phyloP scores from a whole-genome alignment of 352 stramenopile genomes.

The Blastocystis sp. region DNA sequence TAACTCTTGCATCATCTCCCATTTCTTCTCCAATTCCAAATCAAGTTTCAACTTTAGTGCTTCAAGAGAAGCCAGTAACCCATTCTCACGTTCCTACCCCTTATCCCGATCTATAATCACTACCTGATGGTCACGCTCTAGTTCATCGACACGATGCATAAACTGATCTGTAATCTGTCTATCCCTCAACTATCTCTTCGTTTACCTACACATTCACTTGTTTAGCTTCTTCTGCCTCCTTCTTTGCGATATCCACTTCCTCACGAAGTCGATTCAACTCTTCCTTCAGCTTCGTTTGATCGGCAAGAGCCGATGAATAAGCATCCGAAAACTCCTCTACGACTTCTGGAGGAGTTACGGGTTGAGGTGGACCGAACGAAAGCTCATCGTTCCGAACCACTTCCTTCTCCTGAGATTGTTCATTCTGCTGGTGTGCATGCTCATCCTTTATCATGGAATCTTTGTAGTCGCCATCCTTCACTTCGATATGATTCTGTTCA shows the following conservation, averaged over 20 bases:
- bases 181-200: background rate
- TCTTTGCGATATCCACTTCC: background rate
- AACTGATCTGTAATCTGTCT: slow-evolving; percentile 56
- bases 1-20: slow-evolving; percentile 52
- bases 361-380: slow-evolving; percentile 26
- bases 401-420: background rate
- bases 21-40: slow-evolving; percentile 61
- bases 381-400: background rate
- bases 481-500: background rate
- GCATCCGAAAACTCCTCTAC: background rate
- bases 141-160: slow-evolving; percentile 3
- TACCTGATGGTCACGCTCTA: slow-evolving; percentile 49
- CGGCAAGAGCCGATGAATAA: background rate
- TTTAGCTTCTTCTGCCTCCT: background rate
- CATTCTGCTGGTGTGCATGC: background rate
- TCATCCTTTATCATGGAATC: background rate
- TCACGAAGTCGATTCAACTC: background rate
- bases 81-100: slow-evolving; percentile 44
- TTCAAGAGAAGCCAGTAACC: slow-evolving; percentile 20
- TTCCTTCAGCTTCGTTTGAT: background rate
- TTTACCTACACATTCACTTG: slow-evolving; percentile 32
- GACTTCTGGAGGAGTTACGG: background rate
- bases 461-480: background rate
- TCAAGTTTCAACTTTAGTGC: slow-evolving; percentile 59
- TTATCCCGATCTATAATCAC: background rate